phyloP scores from a whole-genome alignment of 108 stramenopile species.

The Fragilariopsis cylindrus region DNA sequence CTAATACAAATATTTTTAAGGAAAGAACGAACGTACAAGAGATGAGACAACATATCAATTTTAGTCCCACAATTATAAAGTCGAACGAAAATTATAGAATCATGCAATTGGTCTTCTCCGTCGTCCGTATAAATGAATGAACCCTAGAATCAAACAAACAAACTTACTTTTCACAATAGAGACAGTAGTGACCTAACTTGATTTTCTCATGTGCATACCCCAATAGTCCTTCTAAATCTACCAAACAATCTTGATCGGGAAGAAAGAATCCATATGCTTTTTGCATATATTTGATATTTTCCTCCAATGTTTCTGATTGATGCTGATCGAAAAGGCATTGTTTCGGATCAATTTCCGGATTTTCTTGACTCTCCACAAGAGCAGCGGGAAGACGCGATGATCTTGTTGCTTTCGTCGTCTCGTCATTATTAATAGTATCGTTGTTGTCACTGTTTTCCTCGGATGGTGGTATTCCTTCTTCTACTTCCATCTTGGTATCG shows the following conservation, averaged over 20 bases:
- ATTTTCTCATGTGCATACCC: constrained; percentile 95
- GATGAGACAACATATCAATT: neutral
- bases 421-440: constrained; percentile 5
- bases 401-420: constrained; percentile 4
- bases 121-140: neutral
- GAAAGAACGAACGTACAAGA: neutral
- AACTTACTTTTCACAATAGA: constrained; percentile 83
- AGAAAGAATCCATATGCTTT: constrained; percentile 86
- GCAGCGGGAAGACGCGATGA: constrained; percentile 10
- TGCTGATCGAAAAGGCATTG: constrained; percentile 88
- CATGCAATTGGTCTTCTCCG: no score
- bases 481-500: neutral
- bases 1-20: neutral
- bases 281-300: constrained; percentile 75
- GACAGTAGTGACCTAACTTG: constrained; percentile 88
- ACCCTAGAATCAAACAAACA: neutral
- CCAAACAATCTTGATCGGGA: constrained; percentile 88
- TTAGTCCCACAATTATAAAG: neutral
- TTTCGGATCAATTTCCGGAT: constrained; percentile 77
- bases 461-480: constrained; percentile 3
- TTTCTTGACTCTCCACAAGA: constrained; percentile 54
- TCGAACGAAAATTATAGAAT: neutral
- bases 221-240: constrained; percentile 80
- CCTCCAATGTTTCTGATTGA: constrained; percentile 52
- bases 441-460: neutral